A percentile compares a stretch with the other conserved stretches of the same genome.
phyloP scores from a whole-genome alignment of 768 basidiomycete genomes.

The Pleurotus pulmonarius region DNA sequence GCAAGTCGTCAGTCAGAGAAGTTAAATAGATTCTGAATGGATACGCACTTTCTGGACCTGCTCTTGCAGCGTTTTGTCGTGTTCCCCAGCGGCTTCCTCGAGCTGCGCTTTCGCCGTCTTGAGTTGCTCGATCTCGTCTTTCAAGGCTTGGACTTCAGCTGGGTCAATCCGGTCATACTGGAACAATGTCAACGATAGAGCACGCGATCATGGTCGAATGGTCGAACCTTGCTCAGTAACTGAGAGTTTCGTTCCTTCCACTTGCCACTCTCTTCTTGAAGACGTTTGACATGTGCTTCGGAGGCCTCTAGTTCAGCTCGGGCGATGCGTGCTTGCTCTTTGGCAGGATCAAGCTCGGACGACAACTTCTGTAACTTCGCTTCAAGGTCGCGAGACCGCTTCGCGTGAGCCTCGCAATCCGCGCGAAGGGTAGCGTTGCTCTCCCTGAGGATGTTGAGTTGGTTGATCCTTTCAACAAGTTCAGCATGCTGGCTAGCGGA shows the following conservation, averaged over 20 bases:
- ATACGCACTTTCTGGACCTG: slow-evolving; percentile 21
- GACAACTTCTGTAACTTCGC: slow-evolving; percentile 53
- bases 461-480: slow-evolving; percentile 81
- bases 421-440: slow-evolving; percentile 83
- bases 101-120: slow-evolving; percentile 37
- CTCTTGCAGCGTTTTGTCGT: slow-evolving; percentile 23
- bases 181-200: neutral
- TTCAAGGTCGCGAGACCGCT: slow-evolving; percentile 67
- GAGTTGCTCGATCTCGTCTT: slow-evolving; percentile 62
- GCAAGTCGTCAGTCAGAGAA: neutral
- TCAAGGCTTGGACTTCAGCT: slow-evolving; percentile 74
- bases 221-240: slow-evolving; percentile 69
- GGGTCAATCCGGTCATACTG: slow-evolving; percentile 90
- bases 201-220: neutral
- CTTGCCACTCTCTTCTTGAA: slow-evolving; percentile 72
- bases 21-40: no score
- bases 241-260: slow-evolving; percentile 87
- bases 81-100: slow-evolving; percentile 25
- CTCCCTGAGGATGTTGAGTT: slow-evolving; percentile 81
- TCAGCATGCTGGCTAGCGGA: slow-evolving; percentile 81
- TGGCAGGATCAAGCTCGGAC: slow-evolving; percentile 67
- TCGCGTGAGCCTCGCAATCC: slow-evolving; percentile 68
- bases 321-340: slow-evolving; percentile 61
- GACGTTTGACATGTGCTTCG: slow-evolving; percentile 58
- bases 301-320: slow-evolving; percentile 75